phyloP scores from a whole-genome alignment of 2,329 filamentous ascomycete species.

The Coniella vitis region DNA sequence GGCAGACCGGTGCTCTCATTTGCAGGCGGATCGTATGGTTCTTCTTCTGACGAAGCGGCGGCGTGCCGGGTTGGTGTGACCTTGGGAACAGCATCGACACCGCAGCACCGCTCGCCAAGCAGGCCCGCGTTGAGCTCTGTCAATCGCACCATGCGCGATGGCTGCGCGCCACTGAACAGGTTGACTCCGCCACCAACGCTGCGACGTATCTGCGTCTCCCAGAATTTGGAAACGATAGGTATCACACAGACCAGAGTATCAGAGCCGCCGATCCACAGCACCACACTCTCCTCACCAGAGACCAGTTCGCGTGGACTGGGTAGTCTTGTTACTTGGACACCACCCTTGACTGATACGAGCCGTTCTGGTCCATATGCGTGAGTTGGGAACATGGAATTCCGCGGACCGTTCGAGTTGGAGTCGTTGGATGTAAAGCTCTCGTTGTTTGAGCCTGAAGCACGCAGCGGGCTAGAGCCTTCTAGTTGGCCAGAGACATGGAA shows the following conservation, averaged over 20 bases:
- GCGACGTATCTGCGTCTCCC: conserved; percentile 51
- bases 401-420: conserved; percentile 17
- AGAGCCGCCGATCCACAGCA: conserved; percentile 49
- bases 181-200: conserved; percentile 42
- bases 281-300: conserved; percentile 45
- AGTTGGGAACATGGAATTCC: conserved; percentile 26
- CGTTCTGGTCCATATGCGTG: conserved; percentile 41
- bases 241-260: conserved; percentile 51
- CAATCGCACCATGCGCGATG: conserved; percentile 49
- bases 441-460: conserved; percentile 35
- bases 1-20: conserved; percentile 32
- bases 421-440: conserved; percentile 16
- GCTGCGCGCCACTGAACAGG: conserved; percentile 48
- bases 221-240: conserved; percentile 48
- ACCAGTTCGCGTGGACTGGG: conserved; percentile 34
- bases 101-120: conserved; percentile 50
- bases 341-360: conserved; percentile 44
- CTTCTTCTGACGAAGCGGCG: conserved; percentile 1
- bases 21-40: conserved; percentile 19
- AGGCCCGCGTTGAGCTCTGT: conserved; percentile 46
- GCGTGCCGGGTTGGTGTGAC: conserved; percentile 15
- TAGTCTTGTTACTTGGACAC: conserved; percentile 43
- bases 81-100: conserved; percentile 39
- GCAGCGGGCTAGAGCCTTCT: conserved; percentile 51
- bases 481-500: conserved; percentile 54